phyloP scores from a whole-genome alignment of 1,284 basidiomycete genomes.

The Ustilago sp. region DNA sequence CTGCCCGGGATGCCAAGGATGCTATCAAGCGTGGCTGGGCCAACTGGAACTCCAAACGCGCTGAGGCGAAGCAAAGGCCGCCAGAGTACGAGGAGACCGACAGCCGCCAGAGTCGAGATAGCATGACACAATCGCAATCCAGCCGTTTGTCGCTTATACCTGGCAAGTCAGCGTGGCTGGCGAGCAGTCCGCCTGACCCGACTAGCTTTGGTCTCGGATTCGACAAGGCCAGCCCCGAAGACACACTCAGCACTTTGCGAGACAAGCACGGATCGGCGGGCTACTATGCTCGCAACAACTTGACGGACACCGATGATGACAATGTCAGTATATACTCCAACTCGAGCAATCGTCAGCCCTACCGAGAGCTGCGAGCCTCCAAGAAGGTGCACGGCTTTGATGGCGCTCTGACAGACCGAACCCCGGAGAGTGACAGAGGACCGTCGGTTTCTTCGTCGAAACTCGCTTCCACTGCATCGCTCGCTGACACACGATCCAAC shows the following conservation, averaged over 20 bases:
- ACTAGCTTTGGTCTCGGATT: slow-evolving; percentile 49
- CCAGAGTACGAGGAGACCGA: slow-evolving; percentile 13
- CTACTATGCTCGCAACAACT: slow-evolving; percentile 23
- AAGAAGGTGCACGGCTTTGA: slow-evolving; percentile 44
- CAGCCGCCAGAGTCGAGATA: slow-evolving; percentile 14
- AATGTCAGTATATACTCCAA: slow-evolving; percentile 46
- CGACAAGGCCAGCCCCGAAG: slow-evolving; percentile 45
- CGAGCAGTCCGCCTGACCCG: slow-evolving; percentile 52
- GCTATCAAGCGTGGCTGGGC: slow-evolving; percentile 66
- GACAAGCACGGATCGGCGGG: slow-evolving; percentile 20
- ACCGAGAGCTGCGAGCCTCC: slow-evolving; percentile 39
- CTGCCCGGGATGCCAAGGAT: slow-evolving; percentile 65
- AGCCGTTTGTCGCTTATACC: slow-evolving; percentile 46
- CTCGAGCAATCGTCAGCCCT: slow-evolving; percentile 43
- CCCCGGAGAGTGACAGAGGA: slow-evolving; percentile 8
- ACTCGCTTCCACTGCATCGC: slow-evolving; percentile 10
- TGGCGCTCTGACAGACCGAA: slow-evolving; percentile 10
- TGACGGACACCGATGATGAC: slow-evolving; percentile 46
- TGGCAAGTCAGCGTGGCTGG: slow-evolving; percentile 46
- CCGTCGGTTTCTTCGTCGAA: slow-evolving; percentile 18
- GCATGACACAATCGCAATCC: slow-evolving; percentile 33
- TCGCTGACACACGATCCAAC: slow-evolving; percentile 8
- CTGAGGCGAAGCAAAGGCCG: slow-evolving; percentile 27
- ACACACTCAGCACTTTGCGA: slow-evolving; percentile 12
- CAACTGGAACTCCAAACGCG: slow-evolving; percentile 59